Evolutionary conservation across 345 rosid genomes (phyloP), one percentile per base, ranked within the genome.

Genomic region (Bretschneidera sinensis): DNA sequence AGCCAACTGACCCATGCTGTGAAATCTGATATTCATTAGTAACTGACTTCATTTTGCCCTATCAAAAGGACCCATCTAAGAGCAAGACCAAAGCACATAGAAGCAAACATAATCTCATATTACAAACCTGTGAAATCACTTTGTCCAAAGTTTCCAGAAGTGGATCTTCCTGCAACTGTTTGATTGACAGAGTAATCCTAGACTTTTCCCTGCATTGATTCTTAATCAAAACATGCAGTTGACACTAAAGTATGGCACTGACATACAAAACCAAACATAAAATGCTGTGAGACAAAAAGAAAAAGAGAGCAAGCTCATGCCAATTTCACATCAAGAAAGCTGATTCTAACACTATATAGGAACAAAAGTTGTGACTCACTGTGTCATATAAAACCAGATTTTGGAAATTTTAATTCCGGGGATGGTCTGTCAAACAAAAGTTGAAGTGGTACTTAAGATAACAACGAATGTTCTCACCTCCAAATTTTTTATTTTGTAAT

Each of bases 151-250:
- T 92, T 80, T 87, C 87, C 35, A 92, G 65, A 76, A 92, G 82
- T 21, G 98, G 98, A 71, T 92, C 98, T 60, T 87, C 89, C 72
- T 89, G 86, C 65, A 92, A 73, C 67, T 83, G 95, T 78, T 87
- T 92, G 66, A 89, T 85, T 2, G 96, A 92, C 61, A 92, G 55
- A 21, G 84, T 76, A 51, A 87, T 80, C 81, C 96, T 79, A 14
- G 92, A 85, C 67, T 77, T 89, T 45, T 65, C 69, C 74, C 98
- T 92, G 79, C 74, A 79, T 53, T 54, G 22, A 60, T 52, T 48
- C 39, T 62, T 8, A 57, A 67, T 56, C 24, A 58, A 59, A 33
- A 21, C 45, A 28, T 21, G 20, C 23, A 21, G 45, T 39, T 39
- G 45, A 5, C 10, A 14, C 45, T 5, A 11, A 4, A 39, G 16